Evolutionary conservation across 108 stramenopile species (phyloP), one percentile per base, ranked within the genome.

Genomic region (Mayamaea pseudoterrestris): DNA sequence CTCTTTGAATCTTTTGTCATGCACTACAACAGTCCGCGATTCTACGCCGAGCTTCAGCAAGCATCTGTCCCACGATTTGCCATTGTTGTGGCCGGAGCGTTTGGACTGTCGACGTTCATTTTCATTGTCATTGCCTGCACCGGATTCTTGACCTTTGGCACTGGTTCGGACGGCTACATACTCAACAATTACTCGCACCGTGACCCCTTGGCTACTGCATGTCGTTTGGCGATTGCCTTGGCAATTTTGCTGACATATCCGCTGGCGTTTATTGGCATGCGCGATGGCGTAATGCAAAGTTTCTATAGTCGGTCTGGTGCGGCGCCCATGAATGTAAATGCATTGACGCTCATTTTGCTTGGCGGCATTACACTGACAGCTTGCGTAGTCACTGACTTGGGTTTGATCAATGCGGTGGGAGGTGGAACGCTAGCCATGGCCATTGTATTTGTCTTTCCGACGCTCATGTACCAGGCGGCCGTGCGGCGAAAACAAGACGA

Each of bases 21-120:
- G 23, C 84, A 91, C 61, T 75, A 85, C 77, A 94, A 94, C 55
- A 73, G 83, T 21, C 84, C 90, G 2, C 58, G 79, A 41, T 94
- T 78, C 59, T 90, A 73, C 60, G 57, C 46, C 17, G 90, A 94
- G 60, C 59, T 94, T 3, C 72, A 83, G 63, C 49, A 82, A 34
- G 60, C 67, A 42, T 89, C 63, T 21, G 55, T 78, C 12, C 30
- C 52, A 20, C 55, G 83, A 22, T 80, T 78, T 55, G 61, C 66
- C 44, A 39, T 36, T 1, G 78, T 86, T 12, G 77, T 81, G 13
- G 44, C 49, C 3, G 44, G 42, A 23, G 59, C 80, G 13, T 93
- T 88, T 58, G 66, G 53, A 6, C 18, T 66, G 26, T 60, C 81
- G 13, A 57, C 65, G 8, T n/a, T 63, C 0, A 30, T 81, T 5